Conservation (phyloP, 768 basidiomycete species). For the Porpolomopsis calyptriformis region DNA sequence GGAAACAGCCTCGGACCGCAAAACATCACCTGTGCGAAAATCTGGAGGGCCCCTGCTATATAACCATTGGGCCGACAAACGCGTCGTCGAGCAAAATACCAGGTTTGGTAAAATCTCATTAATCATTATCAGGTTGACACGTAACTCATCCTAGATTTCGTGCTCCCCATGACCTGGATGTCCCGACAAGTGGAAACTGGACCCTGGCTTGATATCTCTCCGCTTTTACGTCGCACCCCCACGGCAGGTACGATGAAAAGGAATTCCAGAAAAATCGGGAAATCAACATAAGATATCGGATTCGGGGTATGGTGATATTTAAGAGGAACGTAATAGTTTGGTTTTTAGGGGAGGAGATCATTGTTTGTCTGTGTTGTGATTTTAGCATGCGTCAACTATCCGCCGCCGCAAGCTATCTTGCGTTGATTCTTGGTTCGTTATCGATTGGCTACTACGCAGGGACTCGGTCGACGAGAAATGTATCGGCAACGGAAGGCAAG, state of each 20-base stretch:
- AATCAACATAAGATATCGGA: background rate
- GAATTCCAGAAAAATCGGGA: background rate
- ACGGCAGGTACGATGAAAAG: background rate
- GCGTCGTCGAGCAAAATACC: background rate
- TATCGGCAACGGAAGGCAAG: no score
- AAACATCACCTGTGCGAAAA: background rate
- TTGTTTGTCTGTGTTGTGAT: no score
- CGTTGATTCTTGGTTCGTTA: slow-evolving; percentile 25
- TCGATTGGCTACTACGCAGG: slow-evolving; percentile 35
- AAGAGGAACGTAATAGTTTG: background rate
- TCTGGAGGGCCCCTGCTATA: background rate
- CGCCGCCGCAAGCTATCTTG: slow-evolving; percentile 19
- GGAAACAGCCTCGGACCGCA: background rate
- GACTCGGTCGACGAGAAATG: slow-evolving; percentile 13
- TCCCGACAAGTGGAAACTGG: background rate
- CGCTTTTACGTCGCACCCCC: background rate
- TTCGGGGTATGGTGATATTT: background rate
- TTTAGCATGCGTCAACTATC: background rate
- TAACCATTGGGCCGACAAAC: background rate
- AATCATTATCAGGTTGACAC: background rate
- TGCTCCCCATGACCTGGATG: background rate
- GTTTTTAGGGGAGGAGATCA: background rate
- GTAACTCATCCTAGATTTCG: background rate
- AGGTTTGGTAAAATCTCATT: background rate
- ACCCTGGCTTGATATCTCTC: background rate